phyloP scores from a whole-genome alignment of 177 flowering plant genomes.

The Vitis hybrid region DNA sequence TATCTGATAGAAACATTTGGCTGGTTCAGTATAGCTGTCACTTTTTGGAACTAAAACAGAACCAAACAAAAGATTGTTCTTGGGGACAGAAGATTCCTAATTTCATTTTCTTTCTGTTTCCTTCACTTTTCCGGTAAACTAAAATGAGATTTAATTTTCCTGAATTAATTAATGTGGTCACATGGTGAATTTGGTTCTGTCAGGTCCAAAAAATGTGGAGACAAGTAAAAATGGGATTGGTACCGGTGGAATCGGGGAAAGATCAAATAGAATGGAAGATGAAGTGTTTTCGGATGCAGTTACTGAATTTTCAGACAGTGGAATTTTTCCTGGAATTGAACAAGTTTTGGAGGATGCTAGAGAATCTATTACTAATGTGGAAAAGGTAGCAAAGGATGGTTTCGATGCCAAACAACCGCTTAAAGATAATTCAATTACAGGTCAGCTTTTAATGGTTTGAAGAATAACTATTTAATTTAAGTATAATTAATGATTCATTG shows the following conservation, averaged over 20 bases:
- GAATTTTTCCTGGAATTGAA: constrained; percentile 14
- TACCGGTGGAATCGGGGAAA: constrained; percentile 26
- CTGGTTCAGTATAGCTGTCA: too few relatives aligned
- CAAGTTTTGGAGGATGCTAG: constrained; percentile 7
- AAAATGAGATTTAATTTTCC: too few relatives aligned
- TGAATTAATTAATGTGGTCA: too few relatives aligned
- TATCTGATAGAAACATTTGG: too few relatives aligned
- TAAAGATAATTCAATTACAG: constrained; percentile 16
- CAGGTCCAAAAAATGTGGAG: constrained; percentile 35
- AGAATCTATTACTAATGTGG: constrained; percentile 9
- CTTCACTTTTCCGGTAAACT: too few relatives aligned
- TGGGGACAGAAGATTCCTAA: too few relatives aligned
- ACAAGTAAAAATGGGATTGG: constrained; percentile 13
- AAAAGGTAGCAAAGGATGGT: constrained; percentile 13
- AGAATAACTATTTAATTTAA: too few relatives aligned
- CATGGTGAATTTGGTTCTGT: constrained; percentile 12
- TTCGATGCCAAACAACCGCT: neutral
- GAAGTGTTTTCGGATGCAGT: constrained; percentile 71
- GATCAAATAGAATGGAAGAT: constrained; percentile 48
- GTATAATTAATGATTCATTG: neutral
- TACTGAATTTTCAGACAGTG: constrained; percentile 48
- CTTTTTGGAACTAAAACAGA: too few relatives aligned
- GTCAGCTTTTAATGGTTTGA: constrained; percentile 21
- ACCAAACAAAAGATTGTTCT: too few relatives aligned
- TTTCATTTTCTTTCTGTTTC: too few relatives aligned